A percentile compares a stretch with the other conserved stretches of the same genome.
Evolutionary conservation across 441 rosid genomes (phyloP).

Genomic region (Pelargonium citronellum): DNA sequence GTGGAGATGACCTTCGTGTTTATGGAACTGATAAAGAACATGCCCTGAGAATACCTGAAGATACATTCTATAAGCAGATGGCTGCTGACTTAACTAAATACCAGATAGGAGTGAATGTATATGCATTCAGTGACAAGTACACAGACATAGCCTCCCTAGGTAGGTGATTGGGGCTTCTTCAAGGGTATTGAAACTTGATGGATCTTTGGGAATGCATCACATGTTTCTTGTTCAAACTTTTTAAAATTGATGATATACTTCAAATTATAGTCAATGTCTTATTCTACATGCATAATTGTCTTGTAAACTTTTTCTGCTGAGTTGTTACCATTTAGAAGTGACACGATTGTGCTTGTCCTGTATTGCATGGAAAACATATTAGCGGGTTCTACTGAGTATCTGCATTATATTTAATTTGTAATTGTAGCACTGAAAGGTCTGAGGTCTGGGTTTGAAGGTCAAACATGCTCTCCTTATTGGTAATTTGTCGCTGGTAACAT

Average conservation of each 20-base stretch:
- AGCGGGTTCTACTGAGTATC: neutral
- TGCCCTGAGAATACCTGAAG: conserved; percentile 79
- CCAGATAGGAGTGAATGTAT: conserved; percentile 86
- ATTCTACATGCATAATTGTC: neutral
- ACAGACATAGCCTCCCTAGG: conserved; percentile 95
- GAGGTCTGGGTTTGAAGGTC: neutral
- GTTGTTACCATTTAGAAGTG: neutral
- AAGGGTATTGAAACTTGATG: neutral
- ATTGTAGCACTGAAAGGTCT: neutral
- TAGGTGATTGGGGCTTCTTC: conserved; percentile 25
- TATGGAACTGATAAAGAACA: conserved; percentile 97
- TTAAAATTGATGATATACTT: neutral
- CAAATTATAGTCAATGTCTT: neutral
- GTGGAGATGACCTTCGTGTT: conserved; percentile 91
- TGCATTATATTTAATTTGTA: neutral
- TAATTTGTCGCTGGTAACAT: neutral
- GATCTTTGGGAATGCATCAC: neutral
- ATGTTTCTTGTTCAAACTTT: neutral
- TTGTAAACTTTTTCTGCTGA: neutral
- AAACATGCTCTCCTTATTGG: neutral
- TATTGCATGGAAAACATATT: neutral
- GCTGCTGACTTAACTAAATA: conserved; percentile 98
- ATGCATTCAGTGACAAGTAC: conserved; percentile 89
- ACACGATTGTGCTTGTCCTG: neutral
- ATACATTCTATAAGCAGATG: conserved; percentile 92